phyloP scores from a whole-genome alignment of 306 rosid genomes.

The Begonia masoniana region DNA sequence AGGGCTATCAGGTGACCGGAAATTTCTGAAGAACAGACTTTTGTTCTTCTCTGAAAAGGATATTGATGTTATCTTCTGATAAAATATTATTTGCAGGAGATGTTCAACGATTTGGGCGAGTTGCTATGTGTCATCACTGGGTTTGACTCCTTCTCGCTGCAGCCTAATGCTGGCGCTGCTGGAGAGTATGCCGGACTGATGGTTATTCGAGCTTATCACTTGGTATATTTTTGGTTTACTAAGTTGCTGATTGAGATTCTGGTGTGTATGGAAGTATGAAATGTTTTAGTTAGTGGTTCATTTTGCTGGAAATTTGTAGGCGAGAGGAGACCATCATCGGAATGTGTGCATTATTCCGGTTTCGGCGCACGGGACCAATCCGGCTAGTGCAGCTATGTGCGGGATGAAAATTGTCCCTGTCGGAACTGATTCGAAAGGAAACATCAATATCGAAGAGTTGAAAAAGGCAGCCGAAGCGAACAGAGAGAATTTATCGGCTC shows the following conservation, averaged over 20 bases:
- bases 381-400: conserved; percentile 99
- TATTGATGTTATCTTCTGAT: neutral
- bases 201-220: conserved; percentile 98
- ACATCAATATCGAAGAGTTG: conserved; percentile 80
- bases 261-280: neutral
- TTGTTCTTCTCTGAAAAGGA: too few species aligned
- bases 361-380: conserved; percentile 98
- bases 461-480: conserved; percentile 89
- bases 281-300: neutral
- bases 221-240: conserved; percentile 20
- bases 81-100: conserved; percentile 51
- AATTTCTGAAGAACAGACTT: too few species aligned
- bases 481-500: conserved; percentile 72
- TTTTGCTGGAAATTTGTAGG: conserved; percentile 31
- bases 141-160: conserved; percentile 96
- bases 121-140: conserved; percentile 79
- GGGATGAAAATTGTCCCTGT: conserved; percentile 94
- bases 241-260: neutral
- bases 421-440: conserved; percentile 99
- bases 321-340: conserved; percentile 74
- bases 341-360: conserved; percentile 95
- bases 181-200: conserved; percentile 99
- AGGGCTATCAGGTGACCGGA: conserved; percentile 77
- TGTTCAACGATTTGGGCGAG: conserved; percentile 82
- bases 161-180: conserved; percentile 99